phyloP scores from a whole-genome alignment of 768 basidiomycete genomes.

The Cubamyces lactineus region DNA sequence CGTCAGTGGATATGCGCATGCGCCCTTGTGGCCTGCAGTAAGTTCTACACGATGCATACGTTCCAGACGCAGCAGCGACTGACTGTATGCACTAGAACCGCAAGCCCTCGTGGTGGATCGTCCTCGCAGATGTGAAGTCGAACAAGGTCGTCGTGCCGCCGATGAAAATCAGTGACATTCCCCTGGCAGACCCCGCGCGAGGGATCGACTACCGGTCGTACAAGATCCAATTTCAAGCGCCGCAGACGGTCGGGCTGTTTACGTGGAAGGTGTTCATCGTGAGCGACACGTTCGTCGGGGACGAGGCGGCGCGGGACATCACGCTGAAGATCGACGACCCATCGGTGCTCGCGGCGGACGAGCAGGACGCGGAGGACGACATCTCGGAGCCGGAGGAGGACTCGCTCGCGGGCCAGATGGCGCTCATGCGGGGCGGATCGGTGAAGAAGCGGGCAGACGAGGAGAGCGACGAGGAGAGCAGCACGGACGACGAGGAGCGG shows the following conservation, averaged over 20 bases:
- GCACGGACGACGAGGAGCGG: conserved; percentile 50
- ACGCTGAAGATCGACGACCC: conserved; percentile 82
- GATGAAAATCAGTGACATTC: conserved; percentile 78
- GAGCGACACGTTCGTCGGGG: conserved; percentile 89
- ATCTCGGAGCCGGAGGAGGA: conserved; percentile 99
- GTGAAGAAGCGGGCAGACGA: conserved; percentile 67
- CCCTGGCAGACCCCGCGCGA: conserved; percentile 53
- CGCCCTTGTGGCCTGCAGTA: conserved; percentile 91
- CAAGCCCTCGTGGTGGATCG: conserved; percentile 91
- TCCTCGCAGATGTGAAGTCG: conserved; percentile 85
- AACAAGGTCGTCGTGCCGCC: conserved; percentile 89
- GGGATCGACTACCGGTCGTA: conserved; percentile 75
- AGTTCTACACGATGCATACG: conserved; percentile 29
- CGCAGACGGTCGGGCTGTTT: conserved; percentile 79
- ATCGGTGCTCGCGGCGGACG: conserved; percentile 57
- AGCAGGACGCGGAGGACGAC: conserved; percentile 78
- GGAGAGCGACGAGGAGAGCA: conserved; percentile 53
- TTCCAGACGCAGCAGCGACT: not conserved
- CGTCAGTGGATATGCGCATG: conserved; percentile 74
- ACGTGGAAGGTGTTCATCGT: conserved; percentile 87
- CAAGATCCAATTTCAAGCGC: conserved; percentile 95
- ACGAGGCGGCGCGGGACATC: conserved; percentile 72
- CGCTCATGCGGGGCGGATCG: conserved; percentile 85
- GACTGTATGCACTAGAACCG: conserved; percentile 56
- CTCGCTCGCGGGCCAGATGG: conserved; percentile 96